phyloP scores from a whole-genome alignment of 495 filamentous ascomycete species.

The Pseudomonodictys pantanalensis region DNA sequence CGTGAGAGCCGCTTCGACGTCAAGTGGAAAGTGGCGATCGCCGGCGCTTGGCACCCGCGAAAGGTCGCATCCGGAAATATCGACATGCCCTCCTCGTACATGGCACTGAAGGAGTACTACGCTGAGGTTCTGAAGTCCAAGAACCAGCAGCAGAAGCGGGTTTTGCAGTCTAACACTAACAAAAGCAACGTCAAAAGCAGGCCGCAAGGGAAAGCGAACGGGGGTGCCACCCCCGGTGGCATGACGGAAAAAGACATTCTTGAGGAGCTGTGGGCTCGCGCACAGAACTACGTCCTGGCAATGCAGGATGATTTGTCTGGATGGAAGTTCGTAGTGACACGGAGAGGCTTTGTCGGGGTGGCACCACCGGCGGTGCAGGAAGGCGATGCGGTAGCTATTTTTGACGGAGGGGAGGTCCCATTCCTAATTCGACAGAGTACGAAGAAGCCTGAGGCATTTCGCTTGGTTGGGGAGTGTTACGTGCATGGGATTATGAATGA shows the following conservation, averaged over 20 bases:
- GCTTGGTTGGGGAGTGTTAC: constrained; percentile 13
- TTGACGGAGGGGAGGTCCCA: constrained; percentile 2
- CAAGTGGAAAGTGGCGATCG: constrained; percentile 13
- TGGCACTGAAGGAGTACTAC: neutral
- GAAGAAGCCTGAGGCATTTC: neutral
- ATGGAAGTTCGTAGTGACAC: constrained; percentile 4
- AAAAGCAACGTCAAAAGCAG: neutral
- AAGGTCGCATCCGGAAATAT: neutral
- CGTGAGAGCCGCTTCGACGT: neutral
- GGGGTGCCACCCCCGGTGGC: too few relatives aligned
- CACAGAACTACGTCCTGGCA: constrained; percentile 1
- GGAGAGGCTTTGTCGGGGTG: constrained; percentile 7
- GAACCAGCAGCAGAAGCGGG: neutral
- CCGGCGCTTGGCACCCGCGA: neutral
- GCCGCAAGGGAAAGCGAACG: too few relatives aligned
- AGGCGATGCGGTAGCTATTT: constrained; percentile 6
- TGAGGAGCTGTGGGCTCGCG: too few relatives aligned
- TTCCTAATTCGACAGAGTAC: neutral
- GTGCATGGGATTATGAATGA: constrained; percentile 7
- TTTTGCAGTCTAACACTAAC: neutral
- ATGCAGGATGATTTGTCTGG: neutral
- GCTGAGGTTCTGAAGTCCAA: too few relatives aligned
- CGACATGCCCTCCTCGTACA: constrained; percentile 3
- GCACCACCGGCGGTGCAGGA: neutral
- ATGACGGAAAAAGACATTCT: too few relatives aligned